Evolutionary conservation across 1,284 basidiomycete species (phyloP), one percentile per base, ranked within the genome.

Genomic region (Ceratobasidium papillatum): DNA sequence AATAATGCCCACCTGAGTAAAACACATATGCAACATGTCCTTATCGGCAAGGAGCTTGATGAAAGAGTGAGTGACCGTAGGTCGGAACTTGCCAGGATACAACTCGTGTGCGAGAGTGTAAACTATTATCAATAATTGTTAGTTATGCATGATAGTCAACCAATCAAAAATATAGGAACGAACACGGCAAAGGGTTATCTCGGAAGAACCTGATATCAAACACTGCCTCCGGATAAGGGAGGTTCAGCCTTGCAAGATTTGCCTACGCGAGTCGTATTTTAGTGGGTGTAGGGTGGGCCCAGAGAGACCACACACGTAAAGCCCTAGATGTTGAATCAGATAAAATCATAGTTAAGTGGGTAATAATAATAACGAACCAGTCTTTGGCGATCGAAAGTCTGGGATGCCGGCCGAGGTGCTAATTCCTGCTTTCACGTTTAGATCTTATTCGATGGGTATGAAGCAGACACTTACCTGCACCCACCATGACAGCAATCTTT

Each of bases 31-130:
- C 0, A 97, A 86, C 32, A 91, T 85, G 0, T 82, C 80, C 78
- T 92, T 90, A 25, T 88, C 83, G 38, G 89, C 84, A 49, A 97
- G 86, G 25, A 97, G 87, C 52, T 87, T 88, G 78, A 98, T 89
- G 83, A 99, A 99, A 69, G 94, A 93, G 80, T 99, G 97, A 0
- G 96, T 92, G 0, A 89, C 83, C 0, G 96, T 98, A 0, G 97
- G 97, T 56, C 91, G 87, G 82, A 91, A 96, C 77, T 88, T 89
- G 68, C 93, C 92, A 22, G 94, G 96, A 79, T 95, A 96, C 1
- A 99, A 87, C 79, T 98, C 97, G 76, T 93, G 91, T 0, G 94
- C 94, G 49, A 96, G 88, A 0, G 90, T 91, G 81, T 95, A 95
- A 81, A 96, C 94, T 89, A 81, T 5, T 3, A 14, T 49, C 8